phyloP scores from a whole-genome alignment of 345 rosid genomes.

The Limnanthes douglasii region DNA sequence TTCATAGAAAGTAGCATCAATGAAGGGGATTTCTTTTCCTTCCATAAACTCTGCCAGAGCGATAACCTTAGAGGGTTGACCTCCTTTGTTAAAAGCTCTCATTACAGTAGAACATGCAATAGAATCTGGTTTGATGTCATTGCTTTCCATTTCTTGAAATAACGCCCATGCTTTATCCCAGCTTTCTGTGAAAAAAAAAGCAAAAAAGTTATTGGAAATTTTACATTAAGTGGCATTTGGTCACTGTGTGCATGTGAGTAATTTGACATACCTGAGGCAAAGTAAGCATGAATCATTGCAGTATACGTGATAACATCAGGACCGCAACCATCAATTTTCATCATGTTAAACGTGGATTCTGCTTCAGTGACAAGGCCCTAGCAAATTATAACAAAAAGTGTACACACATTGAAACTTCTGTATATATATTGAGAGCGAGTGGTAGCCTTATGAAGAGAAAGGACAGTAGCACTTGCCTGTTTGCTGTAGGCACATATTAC shows the following conservation, averaged over 20 bases:
- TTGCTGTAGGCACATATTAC: slow-evolving; percentile 59
- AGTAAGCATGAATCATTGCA: slow-evolving; percentile 61
- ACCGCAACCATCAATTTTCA: slow-evolving; percentile 52
- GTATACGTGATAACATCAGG: slow-evolving; percentile 79
- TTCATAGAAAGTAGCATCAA: slow-evolving; percentile 57
- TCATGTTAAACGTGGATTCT: slow-evolving; percentile 56
- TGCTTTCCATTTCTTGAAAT: slow-evolving; percentile 62
- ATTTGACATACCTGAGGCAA: slow-evolving; percentile 34
- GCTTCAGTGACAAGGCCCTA: slow-evolving; percentile 71
- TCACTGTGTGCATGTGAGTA: background rate
- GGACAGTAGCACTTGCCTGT: slow-evolving; percentile 36
- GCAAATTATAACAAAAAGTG: background rate
- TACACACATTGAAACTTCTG: background rate
- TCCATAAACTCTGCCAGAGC: slow-evolving; percentile 45
- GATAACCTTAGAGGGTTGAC: slow-evolving; percentile 56
- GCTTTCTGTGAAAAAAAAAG: slow-evolving; percentile 26
- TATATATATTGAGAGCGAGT: slow-evolving; percentile 1
- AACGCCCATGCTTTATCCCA: slow-evolving; percentile 59
- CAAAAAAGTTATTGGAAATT: slow-evolving; percentile 7
- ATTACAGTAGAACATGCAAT: slow-evolving; percentile 71
- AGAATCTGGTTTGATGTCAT: slow-evolving; percentile 46
- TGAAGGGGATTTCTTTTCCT: slow-evolving; percentile 46
- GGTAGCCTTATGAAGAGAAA: background rate
- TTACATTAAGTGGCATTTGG: slow-evolving; percentile 9
- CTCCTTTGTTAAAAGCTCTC: slow-evolving; percentile 82